A percentile compares a stretch with the other conserved stretches of the same genome.
Evolutionary conservation across 164 flowering plant species (phyloP).

Genomic region (Warburgia ugandensis): DNA sequence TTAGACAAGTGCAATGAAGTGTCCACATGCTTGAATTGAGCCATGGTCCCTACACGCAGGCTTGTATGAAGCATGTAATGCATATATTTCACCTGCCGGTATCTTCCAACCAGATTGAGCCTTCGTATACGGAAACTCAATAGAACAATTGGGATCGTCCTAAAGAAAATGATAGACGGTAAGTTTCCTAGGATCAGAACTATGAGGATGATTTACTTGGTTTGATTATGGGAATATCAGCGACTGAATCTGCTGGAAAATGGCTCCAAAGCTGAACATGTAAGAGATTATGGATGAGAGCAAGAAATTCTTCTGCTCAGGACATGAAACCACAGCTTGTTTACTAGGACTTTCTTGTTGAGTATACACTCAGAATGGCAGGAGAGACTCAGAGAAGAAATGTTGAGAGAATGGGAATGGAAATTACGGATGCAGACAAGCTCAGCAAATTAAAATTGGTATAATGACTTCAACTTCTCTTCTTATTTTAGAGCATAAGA

Average conservation of each 20-base stretch:
- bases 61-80: not conserved
- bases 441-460: not conserved
- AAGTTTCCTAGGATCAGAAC: not conserved
- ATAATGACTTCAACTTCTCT: not conserved
- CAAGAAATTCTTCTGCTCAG: too few species aligned
- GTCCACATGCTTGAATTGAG: not conserved
- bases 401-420: too few species aligned
- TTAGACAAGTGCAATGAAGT: not conserved
- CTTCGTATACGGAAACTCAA: constrained; percentile 18
- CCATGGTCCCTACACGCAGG: not conserved
- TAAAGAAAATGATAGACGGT: constrained; percentile 9
- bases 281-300: not conserved
- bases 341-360: not conserved
- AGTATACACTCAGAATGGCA: not conserved
- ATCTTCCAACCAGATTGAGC: constrained; percentile 20
- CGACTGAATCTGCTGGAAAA: not conserved
- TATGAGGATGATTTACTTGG: not conserved
- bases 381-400: too few species aligned
- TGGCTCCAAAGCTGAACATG: not conserved
- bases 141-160: constrained; percentile 12
- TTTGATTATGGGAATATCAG: not conserved
- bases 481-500: not conserved
- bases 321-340: not conserved
- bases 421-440: not conserved
- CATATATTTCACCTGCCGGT: constrained; percentile 6